Percentiles rank a stretch among this genome's conserved stretches.
These are phyloP conservation scores for Coemansia sp. DNA, from an alignment of 192 early-diverging fungal species.

Conservation along the genomic window DNA sequence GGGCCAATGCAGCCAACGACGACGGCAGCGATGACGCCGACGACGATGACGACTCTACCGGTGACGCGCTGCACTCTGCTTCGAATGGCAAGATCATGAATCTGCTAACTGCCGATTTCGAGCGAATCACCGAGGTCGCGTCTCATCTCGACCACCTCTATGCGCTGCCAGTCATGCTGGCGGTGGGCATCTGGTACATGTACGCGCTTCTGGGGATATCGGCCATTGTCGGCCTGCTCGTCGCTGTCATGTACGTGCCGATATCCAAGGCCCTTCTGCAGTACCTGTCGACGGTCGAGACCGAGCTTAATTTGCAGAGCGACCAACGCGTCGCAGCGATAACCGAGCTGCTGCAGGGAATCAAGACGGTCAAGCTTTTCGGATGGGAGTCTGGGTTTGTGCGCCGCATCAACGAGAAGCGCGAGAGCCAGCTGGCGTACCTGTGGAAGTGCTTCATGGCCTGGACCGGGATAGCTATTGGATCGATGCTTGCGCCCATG, in stretches of 20 bases:
- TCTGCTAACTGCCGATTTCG: conserved; percentile 67
- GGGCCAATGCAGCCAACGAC: conserved; percentile 7
- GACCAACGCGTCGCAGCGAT: conserved; percentile 75
- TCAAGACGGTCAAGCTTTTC: conserved; percentile 89
- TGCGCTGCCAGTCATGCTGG: conserved; percentile 58
- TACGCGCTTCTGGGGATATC: conserved; percentile 74
- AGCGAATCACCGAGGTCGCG: conserved; percentile 57
- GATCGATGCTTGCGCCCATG: conserved; percentile 61
- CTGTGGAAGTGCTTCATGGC: conserved; percentile 53
- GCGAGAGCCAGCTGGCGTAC: conserved; percentile 63
- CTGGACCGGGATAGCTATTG: conserved; percentile 53
- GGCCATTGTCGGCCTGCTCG: conserved; percentile 70
- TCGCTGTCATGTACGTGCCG: conserved; percentile 62
- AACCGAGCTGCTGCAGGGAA: conserved; percentile 84
- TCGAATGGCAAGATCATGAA: conserved; percentile 71
- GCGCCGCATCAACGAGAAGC: conserved; percentile 59
- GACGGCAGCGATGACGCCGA: conserved; percentile 16
- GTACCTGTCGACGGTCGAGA: conserved; percentile 56
- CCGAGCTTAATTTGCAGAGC: conserved; percentile 57
- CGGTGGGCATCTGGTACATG: conserved; percentile 66
- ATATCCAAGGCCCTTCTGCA: conserved; percentile 54
- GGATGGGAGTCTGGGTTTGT: conserved; percentile 77
- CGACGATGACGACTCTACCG: conserved; percentile 21
- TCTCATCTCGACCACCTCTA: conserved; percentile 62
- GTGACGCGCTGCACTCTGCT: conserved; percentile 31